Conservation (phyloP, 2,329 filamentous ascomycete genomes). For the Sporothrix dimorphospora region DNA sequence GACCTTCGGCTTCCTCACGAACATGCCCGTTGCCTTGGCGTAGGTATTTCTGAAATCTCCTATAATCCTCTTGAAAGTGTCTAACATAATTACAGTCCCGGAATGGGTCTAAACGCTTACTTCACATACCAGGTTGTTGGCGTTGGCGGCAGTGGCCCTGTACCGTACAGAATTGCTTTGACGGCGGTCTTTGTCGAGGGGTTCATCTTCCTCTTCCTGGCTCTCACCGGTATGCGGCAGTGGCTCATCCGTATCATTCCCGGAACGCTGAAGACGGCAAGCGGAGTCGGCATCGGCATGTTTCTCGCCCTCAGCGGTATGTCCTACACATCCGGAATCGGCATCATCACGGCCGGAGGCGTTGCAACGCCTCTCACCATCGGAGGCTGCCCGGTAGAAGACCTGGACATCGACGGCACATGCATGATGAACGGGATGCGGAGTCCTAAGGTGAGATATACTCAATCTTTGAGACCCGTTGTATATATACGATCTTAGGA, state of each 20-base stretch:
- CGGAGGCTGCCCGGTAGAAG: conserved; percentile 69
- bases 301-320: conserved; percentile 67
- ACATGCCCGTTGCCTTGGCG: conserved; percentile 77
- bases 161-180: conserved; percentile 63
- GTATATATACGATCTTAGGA: not conserved
- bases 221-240: conserved; percentile 70
- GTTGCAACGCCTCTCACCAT: conserved; percentile 72
- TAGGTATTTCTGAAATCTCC: conserved; percentile 45
- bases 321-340: conserved; percentile 81
- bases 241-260: conserved; percentile 71
- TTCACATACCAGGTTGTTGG: conserved; percentile 70
- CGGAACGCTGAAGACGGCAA: conserved; percentile 66
- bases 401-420: conserved; percentile 46
- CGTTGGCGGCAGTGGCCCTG: conserved; percentile 57
- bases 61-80: not conserved
- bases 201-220: conserved; percentile 65
- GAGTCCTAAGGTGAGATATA: conserved; percentile 27
- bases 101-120: conserved; percentile 70
- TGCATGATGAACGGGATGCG: conserved; percentile 27
- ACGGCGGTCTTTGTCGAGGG: conserved; percentile 68
- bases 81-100: conserved; percentile 51
- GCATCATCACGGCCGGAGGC: conserved; percentile 71
- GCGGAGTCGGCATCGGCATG: conserved; percentile 66
- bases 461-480: not conserved
- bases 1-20: conserved; percentile 78